Conservation (phyloP, 768 basidiomycete species). For the Hericium alpestre region DNA sequence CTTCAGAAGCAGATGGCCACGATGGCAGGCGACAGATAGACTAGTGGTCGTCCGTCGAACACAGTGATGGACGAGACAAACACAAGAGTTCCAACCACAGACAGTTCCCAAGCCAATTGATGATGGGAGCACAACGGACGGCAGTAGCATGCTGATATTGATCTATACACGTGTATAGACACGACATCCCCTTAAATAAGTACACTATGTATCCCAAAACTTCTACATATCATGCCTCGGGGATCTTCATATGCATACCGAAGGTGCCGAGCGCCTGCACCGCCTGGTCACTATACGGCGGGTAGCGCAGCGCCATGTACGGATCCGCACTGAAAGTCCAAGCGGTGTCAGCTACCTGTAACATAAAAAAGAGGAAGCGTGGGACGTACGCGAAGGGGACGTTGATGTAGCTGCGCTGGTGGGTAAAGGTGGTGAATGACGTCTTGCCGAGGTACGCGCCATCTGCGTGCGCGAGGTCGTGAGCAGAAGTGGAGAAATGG, state of each 20-base stretch:
- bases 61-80: too few species aligned
- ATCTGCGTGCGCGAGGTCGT: slow-evolving; percentile 7
- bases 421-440: slow-evolving; percentile 32
- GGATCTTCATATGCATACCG: slow-evolving; percentile 1
- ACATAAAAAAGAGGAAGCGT: background rate
- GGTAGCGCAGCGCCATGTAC: slow-evolving; percentile 42
- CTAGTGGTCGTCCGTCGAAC: too few species aligned
- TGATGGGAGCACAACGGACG: too few species aligned
- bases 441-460: slow-evolving; percentile 17
- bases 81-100: too few species aligned
- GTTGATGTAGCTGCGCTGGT: slow-evolving; percentile 38
- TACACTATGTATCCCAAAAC: background rate
- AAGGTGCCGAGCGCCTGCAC: slow-evolving; percentile 19
- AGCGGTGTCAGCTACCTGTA: background rate
- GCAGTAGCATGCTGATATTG: background rate
- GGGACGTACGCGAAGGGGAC: slow-evolving; percentile 44
- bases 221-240: background rate
- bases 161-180: background rate
- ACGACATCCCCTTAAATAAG: background rate
- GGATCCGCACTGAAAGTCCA: slow-evolving; percentile 34
- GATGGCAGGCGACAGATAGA: too few species aligned
- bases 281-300: slow-evolving; percentile 40
- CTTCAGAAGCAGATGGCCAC: too few species aligned
- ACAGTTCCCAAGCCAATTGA: too few species aligned
- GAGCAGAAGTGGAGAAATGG: background rate